Evolutionary conservation across 208 protist species (phyloP), one percentile per base, ranked within the genome.

Genomic region (Leptomonas seymouri): DNA sequence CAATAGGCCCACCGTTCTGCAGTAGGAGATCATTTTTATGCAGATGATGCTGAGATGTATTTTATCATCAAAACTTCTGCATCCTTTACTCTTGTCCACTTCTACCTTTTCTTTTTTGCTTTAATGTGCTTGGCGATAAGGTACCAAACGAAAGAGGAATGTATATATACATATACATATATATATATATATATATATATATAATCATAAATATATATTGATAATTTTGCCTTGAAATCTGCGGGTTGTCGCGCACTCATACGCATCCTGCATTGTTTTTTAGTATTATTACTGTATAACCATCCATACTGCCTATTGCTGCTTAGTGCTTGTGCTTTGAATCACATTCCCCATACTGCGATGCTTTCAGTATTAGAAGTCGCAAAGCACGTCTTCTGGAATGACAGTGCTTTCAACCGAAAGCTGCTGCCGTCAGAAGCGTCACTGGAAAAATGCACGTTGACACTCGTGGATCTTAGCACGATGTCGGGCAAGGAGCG

Each of bases 371-470:
- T 93, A 46, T 79, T 89, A 41, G 84, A 86, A 41, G 84, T 93
- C 42, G 87, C 80, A 11, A 81, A 83, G 66, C 76, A 89, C 51
- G 78, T 96, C n/a, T 93, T 93, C 76, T 93, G 86, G 84, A 89
- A 89, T 78, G 86, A 93, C 74, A 50, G 60, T 30, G 83, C 85
- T 44, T 92, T 80, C 42, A 79, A 87, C 50, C 51, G 81, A 46
- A 68, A 79, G 34, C 62, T 87, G 36, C 77, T 93, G 28, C 91
- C 91, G 18, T 84, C 86, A 7, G 84, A 93, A 44, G 86, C 74
- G 53, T 71, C 73, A 0, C 67, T 96, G 59, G 76, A 83, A 64
- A 86, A 76, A 67, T 91, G 78, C 71, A 64, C 65, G 18, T 81
- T 71, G 57, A 82, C 76, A 28, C 71, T 93, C 34, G 49, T 74